Evolutionary conservation across 768 basidiomycete genomes (phyloP).

Genomic region (Punctularia strigosozonata): DNA sequence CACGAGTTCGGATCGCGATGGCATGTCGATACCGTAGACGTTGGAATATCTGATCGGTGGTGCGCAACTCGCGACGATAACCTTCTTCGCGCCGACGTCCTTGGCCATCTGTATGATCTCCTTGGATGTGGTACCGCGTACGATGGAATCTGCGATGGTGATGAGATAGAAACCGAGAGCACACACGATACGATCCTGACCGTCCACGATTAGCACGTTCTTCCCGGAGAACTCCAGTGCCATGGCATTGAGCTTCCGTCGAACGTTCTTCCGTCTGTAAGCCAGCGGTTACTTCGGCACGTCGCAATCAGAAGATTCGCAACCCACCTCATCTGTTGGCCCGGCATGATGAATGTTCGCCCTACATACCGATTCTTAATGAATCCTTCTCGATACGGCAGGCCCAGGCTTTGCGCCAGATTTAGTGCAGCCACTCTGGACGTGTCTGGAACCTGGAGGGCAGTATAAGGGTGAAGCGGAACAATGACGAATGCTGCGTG

Average conservation of each 20-base stretch:
- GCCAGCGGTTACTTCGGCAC: conserved; percentile 3
- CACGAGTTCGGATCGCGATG: conserved; percentile 86
- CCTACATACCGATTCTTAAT: conserved; percentile 99
- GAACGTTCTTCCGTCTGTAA: conserved; percentile 79
- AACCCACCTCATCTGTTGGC: conserved; percentile 80
- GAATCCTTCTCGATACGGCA: conserved; percentile 97
- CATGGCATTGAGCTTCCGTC: conserved; percentile 96
- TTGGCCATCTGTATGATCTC: conserved; percentile 99
- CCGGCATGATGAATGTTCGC: conserved; percentile 98
- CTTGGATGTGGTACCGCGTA: conserved; percentile 95
- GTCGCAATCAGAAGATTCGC: background rate
- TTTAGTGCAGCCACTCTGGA: conserved; percentile 94
- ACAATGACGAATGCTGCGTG: conserved; percentile 1
- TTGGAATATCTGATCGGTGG: conserved; percentile 93
- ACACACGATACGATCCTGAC: conserved; percentile 26
- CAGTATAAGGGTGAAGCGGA: background rate
- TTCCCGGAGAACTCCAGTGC: conserved; percentile 89
- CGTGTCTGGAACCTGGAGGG: conserved; percentile 79
- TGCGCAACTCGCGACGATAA: conserved; percentile 93
- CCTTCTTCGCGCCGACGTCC: conserved; percentile 93
- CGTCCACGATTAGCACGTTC: conserved; percentile 92
- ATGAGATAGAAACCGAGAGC: background rate
- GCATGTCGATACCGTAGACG: conserved; percentile 99
- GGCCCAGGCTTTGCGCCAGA: conserved; percentile 75
- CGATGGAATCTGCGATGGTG: conserved; percentile 73